Evolutionary conservation across 2,329 filamentous ascomycete genomes (phyloP).

Genomic region (Aphanocladium album): DNA sequence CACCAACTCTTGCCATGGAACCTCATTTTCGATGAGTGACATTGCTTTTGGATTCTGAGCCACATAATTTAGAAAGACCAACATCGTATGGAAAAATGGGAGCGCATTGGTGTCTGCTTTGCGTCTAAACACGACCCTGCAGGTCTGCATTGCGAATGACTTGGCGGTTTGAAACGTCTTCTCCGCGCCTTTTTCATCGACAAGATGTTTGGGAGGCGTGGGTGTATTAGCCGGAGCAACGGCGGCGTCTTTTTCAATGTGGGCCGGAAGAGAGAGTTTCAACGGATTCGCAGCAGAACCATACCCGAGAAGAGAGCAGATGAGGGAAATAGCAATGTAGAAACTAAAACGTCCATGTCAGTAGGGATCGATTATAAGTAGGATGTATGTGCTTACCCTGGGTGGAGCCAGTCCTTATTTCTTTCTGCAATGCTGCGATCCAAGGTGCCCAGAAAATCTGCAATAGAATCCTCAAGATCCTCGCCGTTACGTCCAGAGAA

Average conservation of each 20-base stretch:
- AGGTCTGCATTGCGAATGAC: conserved; percentile 38
- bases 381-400: conserved; percentile 29
- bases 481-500: conserved; percentile 50
- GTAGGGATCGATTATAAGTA: not conserved
- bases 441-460: conserved; percentile 49
- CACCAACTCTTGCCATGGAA: conserved; percentile 48
- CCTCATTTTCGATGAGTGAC: conserved; percentile 35
- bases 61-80: conserved; percentile 54
- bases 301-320: conserved; percentile 30
- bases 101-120: conserved; percentile 55
- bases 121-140: conserved; percentile 44
- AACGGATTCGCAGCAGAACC: conserved; percentile 40
- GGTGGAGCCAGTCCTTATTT: conserved; percentile 47
- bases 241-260: conserved; percentile 22
- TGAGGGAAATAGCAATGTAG: conserved; percentile 26
- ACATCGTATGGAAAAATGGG: conserved; percentile 56
- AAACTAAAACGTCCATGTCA: not conserved
- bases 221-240: conserved; percentile 8
- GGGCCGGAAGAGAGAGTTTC: conserved; percentile 20
- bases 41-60: conserved; percentile 37
- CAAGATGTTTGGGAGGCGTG: conserved; percentile 20
- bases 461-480: conserved; percentile 38
- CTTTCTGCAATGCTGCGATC: conserved; percentile 51
- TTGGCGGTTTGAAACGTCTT: conserved; percentile 32
- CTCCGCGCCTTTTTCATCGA: conserved; percentile 18